phyloP scores from a whole-genome alignment of 768 basidiomycete genomes.

The Trametes punicea region DNA sequence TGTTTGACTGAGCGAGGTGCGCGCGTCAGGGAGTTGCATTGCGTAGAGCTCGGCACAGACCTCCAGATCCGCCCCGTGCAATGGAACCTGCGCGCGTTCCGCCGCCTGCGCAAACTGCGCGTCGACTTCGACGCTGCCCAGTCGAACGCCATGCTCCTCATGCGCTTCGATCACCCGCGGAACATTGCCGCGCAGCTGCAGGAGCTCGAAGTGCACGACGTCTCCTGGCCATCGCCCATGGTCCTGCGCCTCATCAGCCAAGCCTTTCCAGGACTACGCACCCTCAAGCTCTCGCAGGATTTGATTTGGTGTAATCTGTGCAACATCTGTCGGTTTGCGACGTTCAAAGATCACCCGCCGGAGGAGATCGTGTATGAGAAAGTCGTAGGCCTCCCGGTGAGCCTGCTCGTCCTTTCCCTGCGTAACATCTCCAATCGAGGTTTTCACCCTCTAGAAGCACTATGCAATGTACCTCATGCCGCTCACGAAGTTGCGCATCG shows the following conservation, averaged over 20 bases:
- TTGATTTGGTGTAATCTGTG: slow-evolving; percentile 18
- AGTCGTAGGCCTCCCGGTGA: slow-evolving; percentile 18
- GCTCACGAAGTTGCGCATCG: slow-evolving; percentile 2
- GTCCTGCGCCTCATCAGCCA: slow-evolving; percentile 2
- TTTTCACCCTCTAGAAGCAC: background rate
- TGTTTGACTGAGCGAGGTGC: no score
- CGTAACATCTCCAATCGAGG: background rate
- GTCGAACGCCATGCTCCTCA: slow-evolving; percentile 13
- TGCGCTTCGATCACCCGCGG: slow-evolving; percentile 17
- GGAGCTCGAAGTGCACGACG: slow-evolving; percentile 16
- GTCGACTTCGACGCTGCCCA: slow-evolving; percentile 14
- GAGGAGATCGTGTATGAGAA: slow-evolving; percentile 14
- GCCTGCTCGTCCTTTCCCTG: background rate
- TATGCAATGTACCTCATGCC: slow-evolving; percentile 3
- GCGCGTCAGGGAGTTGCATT: slow-evolving; percentile 9
- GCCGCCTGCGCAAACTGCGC: slow-evolving; percentile 14
- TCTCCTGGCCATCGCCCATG: slow-evolving; percentile 16
- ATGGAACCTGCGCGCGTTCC: slow-evolving; percentile 12
- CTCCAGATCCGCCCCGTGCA: background rate
- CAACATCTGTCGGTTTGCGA: slow-evolving; percentile 17
- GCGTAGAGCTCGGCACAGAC: slow-evolving; percentile 9
- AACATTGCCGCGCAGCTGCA: slow-evolving; percentile 5
- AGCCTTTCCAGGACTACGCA: slow-evolving; percentile 7
- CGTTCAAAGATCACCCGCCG: slow-evolving; percentile 16
- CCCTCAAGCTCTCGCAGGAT: slow-evolving; percentile 14